Conservation (phyloP, 306 rosid genomes). For the Sindora glabra region DNA sequence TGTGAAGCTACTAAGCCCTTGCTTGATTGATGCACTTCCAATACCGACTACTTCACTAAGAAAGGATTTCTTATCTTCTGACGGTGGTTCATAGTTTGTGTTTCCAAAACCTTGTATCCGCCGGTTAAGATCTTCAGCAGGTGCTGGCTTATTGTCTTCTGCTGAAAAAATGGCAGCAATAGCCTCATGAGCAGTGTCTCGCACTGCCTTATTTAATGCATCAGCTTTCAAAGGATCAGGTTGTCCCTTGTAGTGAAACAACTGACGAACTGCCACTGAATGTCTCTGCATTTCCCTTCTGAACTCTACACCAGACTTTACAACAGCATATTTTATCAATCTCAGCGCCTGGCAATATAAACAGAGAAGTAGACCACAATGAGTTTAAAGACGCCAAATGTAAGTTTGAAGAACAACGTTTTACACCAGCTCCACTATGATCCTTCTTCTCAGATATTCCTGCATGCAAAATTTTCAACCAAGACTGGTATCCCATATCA, state of each 20-base stretch:
- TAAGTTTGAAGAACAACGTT: background rate
- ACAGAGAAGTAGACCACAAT: slow-evolving; percentile 1
- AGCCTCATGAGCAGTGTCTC: slow-evolving; percentile 85
- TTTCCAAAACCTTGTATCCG: slow-evolving; percentile 98
- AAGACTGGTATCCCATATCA: background rate
- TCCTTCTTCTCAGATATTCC: background rate
- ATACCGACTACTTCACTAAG: slow-evolving; percentile 94
- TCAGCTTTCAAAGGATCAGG: slow-evolving; percentile 90
- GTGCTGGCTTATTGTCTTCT: slow-evolving; percentile 70
- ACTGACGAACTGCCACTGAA: slow-evolving; percentile 78
- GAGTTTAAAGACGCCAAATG: background rate
- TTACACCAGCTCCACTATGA: slow-evolving; percentile 3
- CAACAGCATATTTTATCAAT: slow-evolving; percentile 83
- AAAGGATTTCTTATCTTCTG: slow-evolving; percentile 76
- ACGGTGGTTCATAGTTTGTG: slow-evolving; percentile 53
- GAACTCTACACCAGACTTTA: slow-evolving; percentile 92
- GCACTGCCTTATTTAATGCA: slow-evolving; percentile 86
- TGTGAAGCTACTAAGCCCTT: slow-evolving; percentile 70
- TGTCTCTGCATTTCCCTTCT: slow-evolving; percentile 99
- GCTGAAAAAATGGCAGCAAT: slow-evolving; percentile 69
- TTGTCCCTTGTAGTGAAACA: slow-evolving; percentile 89
- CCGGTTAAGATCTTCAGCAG: slow-evolving; percentile 71
- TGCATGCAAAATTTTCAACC: background rate
- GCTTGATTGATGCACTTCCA: slow-evolving; percentile 96
- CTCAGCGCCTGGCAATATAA: slow-evolving; percentile 63